Evolutionary conservation across 1,284 basidiomycete genomes (phyloP).

Genomic region (Xerocomus amazonicus): DNA sequence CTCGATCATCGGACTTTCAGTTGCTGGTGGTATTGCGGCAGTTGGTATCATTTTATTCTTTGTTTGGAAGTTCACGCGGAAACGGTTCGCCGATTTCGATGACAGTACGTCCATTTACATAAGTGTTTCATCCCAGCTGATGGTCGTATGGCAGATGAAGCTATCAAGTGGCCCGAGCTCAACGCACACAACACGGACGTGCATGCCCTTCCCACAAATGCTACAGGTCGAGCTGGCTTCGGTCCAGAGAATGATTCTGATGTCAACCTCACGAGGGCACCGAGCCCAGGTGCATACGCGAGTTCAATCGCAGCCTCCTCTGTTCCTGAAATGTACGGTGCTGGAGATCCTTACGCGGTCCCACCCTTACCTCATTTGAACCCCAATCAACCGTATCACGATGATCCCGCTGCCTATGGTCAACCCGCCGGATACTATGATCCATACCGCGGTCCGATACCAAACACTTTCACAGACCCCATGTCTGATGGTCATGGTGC

Average conservation of each 20-base stretch:
- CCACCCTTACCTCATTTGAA: conserved; percentile 81
- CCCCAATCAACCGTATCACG: conserved; percentile 69
- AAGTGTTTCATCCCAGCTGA: conserved; percentile 13
- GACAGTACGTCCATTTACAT: conserved; percentile 54
- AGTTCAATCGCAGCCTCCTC: conserved; percentile 46
- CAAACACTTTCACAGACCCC: conserved; percentile 55
- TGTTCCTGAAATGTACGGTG: conserved; percentile 45
- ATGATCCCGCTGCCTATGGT: conserved; percentile 52
- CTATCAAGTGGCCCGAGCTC: conserved; percentile 84
- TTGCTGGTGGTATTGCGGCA: conserved; percentile 70
- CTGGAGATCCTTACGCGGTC: conserved; percentile 70
- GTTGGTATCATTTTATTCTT: conserved; percentile 69
- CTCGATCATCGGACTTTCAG: conserved; percentile 73
- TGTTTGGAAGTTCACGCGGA: conserved; percentile 79
- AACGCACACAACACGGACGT: conserved; percentile 59
- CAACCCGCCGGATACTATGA: conserved; percentile 58
- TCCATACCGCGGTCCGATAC: conserved; percentile 71
- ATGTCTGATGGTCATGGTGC: conserved; percentile 30
- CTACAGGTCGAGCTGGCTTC: conserved; percentile 62
- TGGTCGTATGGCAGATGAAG: conserved; percentile 51
- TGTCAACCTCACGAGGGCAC: conserved; percentile 50
- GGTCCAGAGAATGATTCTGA: conserved; percentile 56
- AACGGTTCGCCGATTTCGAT: conserved; percentile 69
- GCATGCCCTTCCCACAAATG: conserved; percentile 60
- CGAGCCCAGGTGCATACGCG: conserved; percentile 40